Evolutionary conservation across 2,329 filamentous ascomycete genomes (phyloP).

Genomic region (Ciborinia camelliae): DNA sequence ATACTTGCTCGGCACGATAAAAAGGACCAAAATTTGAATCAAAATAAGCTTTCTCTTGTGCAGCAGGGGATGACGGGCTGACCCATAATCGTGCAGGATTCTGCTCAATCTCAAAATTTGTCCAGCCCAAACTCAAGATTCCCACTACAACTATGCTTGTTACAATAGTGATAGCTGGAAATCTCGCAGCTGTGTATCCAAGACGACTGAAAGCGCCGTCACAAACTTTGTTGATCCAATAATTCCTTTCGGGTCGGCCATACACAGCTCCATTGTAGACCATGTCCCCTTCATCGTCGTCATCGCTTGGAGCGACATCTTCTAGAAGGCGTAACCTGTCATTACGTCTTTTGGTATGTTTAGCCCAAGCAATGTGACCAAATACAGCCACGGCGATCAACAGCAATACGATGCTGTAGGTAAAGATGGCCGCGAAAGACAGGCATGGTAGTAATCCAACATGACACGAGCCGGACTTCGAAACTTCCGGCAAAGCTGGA

Average conservation of each 20-base stretch:
- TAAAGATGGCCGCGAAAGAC: constrained; percentile 85
- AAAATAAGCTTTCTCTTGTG: constrained; percentile 90
- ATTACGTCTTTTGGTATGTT: constrained; percentile 69
- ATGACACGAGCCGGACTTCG: constrained; percentile 66
- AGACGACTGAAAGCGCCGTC: constrained; percentile 77
- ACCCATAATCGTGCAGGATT: constrained; percentile 95
- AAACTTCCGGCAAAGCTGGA: constrained; percentile 74
- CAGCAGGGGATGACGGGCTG: constrained; percentile 86
- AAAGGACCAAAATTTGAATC: constrained; percentile 93
- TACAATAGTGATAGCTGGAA: constrained; percentile 78
- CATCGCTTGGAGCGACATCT: constrained; percentile 78
- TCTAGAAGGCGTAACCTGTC: constrained; percentile 85
- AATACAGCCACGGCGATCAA: constrained; percentile 63
- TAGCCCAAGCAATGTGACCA: constrained; percentile 72
- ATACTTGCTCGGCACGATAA: constrained; percentile 89
- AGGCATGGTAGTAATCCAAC: constrained; percentile 89
- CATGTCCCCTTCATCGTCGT: constrained; percentile 89
- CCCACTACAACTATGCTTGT: constrained; percentile 71
- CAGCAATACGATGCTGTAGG: constrained; percentile 74
- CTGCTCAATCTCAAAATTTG: constrained; percentile 82
- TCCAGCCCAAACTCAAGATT: constrained; percentile 81
- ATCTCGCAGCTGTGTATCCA: constrained; percentile 75
- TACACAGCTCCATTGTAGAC: constrained; percentile 73
- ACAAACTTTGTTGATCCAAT: constrained; percentile 78
- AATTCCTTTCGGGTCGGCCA: constrained; percentile 74